phyloP scores from a whole-genome alignment of 495 filamentous ascomycete genomes.

The Talaromyces proteolyticus region DNA sequence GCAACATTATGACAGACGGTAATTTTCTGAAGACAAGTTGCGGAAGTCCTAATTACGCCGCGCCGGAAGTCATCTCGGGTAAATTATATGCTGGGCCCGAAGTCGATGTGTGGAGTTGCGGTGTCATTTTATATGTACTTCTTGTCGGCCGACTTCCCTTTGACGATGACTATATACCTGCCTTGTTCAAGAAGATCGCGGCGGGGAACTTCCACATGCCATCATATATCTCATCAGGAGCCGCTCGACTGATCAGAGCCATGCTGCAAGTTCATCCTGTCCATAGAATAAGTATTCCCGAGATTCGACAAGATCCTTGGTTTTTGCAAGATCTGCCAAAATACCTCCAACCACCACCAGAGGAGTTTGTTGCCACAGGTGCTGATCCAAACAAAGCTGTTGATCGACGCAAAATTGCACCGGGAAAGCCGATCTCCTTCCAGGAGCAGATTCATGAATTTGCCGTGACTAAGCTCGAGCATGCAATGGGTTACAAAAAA shows the following conservation, averaged over 20 bases:
- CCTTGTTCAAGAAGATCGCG: slow-evolving; percentile 83
- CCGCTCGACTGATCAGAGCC: slow-evolving; percentile 76
- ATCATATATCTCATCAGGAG: slow-evolving; percentile 78
- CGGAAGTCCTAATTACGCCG: slow-evolving; percentile 96
- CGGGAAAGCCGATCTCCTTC: slow-evolving; percentile 67
- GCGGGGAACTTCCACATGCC: slow-evolving; percentile 86
- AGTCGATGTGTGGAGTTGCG: slow-evolving; percentile 99
- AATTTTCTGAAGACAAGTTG: slow-evolving; percentile 99
- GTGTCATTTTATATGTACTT: slow-evolving; percentile 95
- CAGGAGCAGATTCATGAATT: slow-evolving; percentile 86
- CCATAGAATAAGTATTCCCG: slow-evolving; percentile 85
- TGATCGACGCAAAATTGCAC: slow-evolving; percentile 68
- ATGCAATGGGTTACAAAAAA: slow-evolving; percentile 94
- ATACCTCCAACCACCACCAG: slow-evolving; percentile 83
- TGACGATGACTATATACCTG: slow-evolving; percentile 92
- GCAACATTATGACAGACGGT: slow-evolving; percentile 99
- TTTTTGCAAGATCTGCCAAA: slow-evolving; percentile 78
- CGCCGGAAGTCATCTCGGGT: slow-evolving; percentile 94
- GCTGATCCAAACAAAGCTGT: slow-evolving; percentile 87
- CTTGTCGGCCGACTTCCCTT: slow-evolving; percentile 89
- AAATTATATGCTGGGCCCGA: slow-evolving; percentile 97
- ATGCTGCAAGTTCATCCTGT: slow-evolving; percentile 96
- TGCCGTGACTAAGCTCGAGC: slow-evolving; percentile 89
- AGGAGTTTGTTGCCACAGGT: slow-evolving; percentile 91
- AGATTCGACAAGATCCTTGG: slow-evolving; percentile 94